Percentiles rank a stretch among this genome's conserved stretches.
phyloP scores from a whole-genome alignment of 2,329 filamentous ascomycete species.

The Dryadomyces sulphureus region DNA sequence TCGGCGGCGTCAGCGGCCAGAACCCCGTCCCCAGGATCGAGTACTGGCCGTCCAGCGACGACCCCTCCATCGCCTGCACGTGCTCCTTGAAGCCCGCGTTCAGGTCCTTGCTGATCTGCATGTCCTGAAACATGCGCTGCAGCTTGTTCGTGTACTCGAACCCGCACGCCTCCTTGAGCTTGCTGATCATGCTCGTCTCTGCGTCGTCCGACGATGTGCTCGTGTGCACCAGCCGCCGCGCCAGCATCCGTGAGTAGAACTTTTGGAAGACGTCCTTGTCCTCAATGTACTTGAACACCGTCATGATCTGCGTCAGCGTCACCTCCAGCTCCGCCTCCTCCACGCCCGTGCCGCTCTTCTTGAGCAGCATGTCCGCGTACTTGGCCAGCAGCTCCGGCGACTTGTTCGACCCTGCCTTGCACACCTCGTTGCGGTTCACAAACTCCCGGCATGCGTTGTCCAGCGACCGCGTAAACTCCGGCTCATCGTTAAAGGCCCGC shows the following conservation, averaged over 20 bases:
- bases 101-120: slow-evolving; percentile 96
- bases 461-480: slow-evolving; percentile 88
- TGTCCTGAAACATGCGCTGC: slow-evolving; percentile 99
- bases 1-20: slow-evolving; percentile 83
- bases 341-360: slow-evolving; percentile 82
- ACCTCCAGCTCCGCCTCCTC: slow-evolving; percentile 91
- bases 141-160: slow-evolving; percentile 99
- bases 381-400: slow-evolving; percentile 91
- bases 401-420: slow-evolving; percentile 82
- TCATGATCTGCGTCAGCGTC: slow-evolving; percentile 87
- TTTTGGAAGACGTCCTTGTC: slow-evolving; percentile 99
- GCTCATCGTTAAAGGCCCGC: slow-evolving; percentile 84
- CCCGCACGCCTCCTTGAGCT: slow-evolving; percentile 94
- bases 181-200: slow-evolving; percentile 98
- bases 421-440: slow-evolving; percentile 93
- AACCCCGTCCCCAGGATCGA: slow-evolving; percentile 92
- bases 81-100: slow-evolving; percentile 81
- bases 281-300: slow-evolving; percentile 99
- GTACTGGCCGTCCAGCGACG: slow-evolving; percentile 74
- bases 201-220: slow-evolving; percentile 94
- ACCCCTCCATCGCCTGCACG: slow-evolving; percentile 47
- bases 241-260: slow-evolving; percentile 94
- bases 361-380: slow-evolving; percentile 83
- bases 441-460: slow-evolving; percentile 97
- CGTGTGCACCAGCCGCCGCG: slow-evolving; percentile 84